phyloP scores from a whole-genome alignment of 805 yeast species.

The Cyberlindnera mississippiensis region DNA sequence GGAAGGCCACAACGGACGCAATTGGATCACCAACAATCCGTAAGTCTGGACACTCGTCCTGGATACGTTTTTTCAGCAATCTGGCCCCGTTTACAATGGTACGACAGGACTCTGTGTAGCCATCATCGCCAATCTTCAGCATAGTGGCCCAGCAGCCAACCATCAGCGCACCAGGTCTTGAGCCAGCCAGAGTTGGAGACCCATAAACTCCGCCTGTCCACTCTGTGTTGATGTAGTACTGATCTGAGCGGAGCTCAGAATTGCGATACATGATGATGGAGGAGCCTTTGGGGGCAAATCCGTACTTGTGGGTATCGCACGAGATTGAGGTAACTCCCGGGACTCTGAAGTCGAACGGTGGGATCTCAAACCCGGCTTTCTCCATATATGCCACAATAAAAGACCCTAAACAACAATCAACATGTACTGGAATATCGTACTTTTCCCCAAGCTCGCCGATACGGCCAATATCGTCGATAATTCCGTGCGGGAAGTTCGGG shows the following conservation, averaged over 20 bases:
- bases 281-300: constrained; percentile 97
- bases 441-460: constrained; percentile 55
- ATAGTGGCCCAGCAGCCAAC: constrained; percentile 99
- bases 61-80: constrained; percentile 46
- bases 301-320: constrained; percentile 99
- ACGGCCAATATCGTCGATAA: constrained; percentile 80
- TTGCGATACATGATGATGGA: constrained; percentile 87
- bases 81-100: constrained; percentile 67
- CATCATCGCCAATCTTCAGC: constrained; percentile 76
- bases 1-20: constrained; percentile 78
- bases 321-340: constrained; percentile 96
- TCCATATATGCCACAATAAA: constrained; percentile 80
- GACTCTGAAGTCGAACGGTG: constrained; percentile 75
- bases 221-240: constrained; percentile 75
- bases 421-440: constrained; percentile 82
- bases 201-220: constrained; percentile 98
- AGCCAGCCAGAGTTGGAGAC: constrained; percentile 94
- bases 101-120: constrained; percentile 63
- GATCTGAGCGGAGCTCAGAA: constrained; percentile 63
- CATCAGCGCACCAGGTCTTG: constrained; percentile 94
- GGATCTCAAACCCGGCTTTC: constrained; percentile 48
- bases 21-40: constrained; percentile 81
- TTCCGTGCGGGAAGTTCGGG: constrained; percentile 96
- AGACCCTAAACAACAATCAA: constrained; percentile 94
- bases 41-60: constrained; percentile 50